Base-by-base conservation (phyloP, 1,284 basidiomycete species). In the Pascua sp. region DNA sequence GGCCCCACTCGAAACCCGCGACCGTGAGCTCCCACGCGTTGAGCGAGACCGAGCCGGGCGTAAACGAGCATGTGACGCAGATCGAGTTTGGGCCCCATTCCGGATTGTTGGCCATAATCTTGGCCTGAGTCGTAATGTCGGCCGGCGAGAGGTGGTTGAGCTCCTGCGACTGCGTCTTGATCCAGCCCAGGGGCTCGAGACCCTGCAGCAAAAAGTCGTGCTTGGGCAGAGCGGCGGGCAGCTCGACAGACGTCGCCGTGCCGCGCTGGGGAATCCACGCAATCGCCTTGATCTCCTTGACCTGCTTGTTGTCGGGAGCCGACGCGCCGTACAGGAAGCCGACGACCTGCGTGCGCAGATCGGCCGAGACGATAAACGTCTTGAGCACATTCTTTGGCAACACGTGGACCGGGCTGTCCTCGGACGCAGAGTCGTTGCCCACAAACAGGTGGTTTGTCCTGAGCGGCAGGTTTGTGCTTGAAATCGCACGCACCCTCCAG, bases 391-490 rank as follows among this genome's bases (percentile, higher is more conserved):
- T 99, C 84, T 98, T 98, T 16, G 96, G 94, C 61, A 98, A 82
- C 51, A 99, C 92, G 71, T 92, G 98, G 16, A 96, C 98, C 76
- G 84, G 90, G 8, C 90, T 90, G 70, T 98, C 96, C 71, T 99
- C 96, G 77, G 94, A 94, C 70, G 98, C 93, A 72, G 98, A 94
- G 71, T 98, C 77, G 72, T 98, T 98, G 56, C 93, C 96, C 42
- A 99, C 96, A 75, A 97, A 98, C 75, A 98, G 94, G 75, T 98
- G 93, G 76, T 98, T 95, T 59, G 97, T 83, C 71, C 96, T 91
- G 51, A 99, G 86, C 15, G 95, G 87, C 61, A 99, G 83, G 77
- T 98, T 94, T 44, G 94, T 98, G 0, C 96, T 90, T 8, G 90
- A 92, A 66, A 98, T 94, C 15, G 94, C 94, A 59, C 94, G 88